Base-by-base conservation (phyloP, 352 stramenopile species). In the Pythium myriotylum region DNA sequence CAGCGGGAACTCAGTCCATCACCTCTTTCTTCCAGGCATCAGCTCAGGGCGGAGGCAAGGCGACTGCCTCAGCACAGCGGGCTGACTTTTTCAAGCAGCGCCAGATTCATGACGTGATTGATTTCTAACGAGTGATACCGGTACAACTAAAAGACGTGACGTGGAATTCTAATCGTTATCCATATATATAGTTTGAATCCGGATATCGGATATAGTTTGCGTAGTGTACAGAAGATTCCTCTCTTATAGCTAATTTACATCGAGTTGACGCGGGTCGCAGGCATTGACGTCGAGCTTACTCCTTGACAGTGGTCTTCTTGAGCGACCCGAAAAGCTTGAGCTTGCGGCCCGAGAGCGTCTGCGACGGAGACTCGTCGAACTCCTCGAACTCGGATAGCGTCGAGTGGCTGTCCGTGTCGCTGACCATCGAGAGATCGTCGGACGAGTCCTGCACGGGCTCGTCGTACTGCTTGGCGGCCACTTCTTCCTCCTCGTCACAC, bases 1-100 rank as follows among this genome's bases (percentile, higher is more conserved):
- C 81, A 10, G 61, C 54, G 1, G 86, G 86, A 0, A 92, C 86
- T 6, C 84, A 91, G 59, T 88, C 82, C 19, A 94, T 94, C 67
- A 81, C 80, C 40, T 91, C 86, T 23, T 94, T 94, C 62, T 71
- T 94, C 29, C 66, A 77, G 43, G 64, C 75, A 45, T 61, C 75
- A 8, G 47, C 67, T 3, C 72, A 45, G 10, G 29, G 32, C 16
- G 14, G 72, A n/a, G 42, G 50, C 9, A 81, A 77, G 29, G 7
- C 47, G 3, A 23, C 14, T 8, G 59, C 54, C 29, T 46, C 69
- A 7, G 39, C 46, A 14, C 54, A 68, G 14, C 74, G 83, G 9
- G 52, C 79, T 24, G 68, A 67, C 13, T 92, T 85, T 56, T 92
- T 89, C 53, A 61, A 61, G 7, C 66, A 84, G 23, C 63, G 81